Conservation (phyloP, 345 rosid species). For the Salix caprea region DNA sequence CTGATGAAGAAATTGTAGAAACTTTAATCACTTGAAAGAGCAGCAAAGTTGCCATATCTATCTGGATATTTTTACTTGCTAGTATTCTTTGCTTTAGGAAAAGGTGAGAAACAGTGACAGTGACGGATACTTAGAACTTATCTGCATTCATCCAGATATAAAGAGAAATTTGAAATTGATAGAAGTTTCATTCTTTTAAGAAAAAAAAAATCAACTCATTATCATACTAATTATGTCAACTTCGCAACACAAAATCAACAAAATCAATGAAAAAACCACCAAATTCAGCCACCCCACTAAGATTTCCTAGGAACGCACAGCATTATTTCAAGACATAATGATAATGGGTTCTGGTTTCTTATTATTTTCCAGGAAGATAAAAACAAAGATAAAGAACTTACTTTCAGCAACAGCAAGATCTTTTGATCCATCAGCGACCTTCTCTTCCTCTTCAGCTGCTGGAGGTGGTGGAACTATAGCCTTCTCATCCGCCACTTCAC, state of each 20-base stretch:
- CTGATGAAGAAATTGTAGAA: not conserved
- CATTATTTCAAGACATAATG: not conserved
- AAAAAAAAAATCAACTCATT: not conserved
- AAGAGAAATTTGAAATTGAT: not conserved
- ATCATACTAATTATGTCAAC: not conserved
- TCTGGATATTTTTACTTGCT: not conserved
- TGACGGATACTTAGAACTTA: not conserved
- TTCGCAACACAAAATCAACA: not conserved
- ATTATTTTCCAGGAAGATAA: not conserved
- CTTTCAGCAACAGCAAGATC: slow-evolving; percentile 57
- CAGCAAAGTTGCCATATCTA: not conserved
- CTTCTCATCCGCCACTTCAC: slow-evolving; percentile 34
- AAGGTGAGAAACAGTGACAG: not conserved
- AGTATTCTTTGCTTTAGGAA: not conserved
- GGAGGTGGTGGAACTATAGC: slow-evolving; percentile 14
- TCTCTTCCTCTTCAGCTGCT: slow-evolving; percentile 15
- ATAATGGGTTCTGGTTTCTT: not conserved
- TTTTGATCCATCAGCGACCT: slow-evolving; percentile 43
- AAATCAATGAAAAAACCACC: not conserved
- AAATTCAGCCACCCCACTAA: not conserved
- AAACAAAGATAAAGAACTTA: slow-evolving; percentile 27
- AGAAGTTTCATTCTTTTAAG: not conserved
- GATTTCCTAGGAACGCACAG: not conserved
- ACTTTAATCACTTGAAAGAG: not conserved
- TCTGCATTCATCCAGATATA: too few species aligned